These are phyloP conservation scores for Hymenotorrendiella dingleyae DNA, from an alignment of 2,329 filamentous ascomycete species.

Conservation along the genomic window DNA sequence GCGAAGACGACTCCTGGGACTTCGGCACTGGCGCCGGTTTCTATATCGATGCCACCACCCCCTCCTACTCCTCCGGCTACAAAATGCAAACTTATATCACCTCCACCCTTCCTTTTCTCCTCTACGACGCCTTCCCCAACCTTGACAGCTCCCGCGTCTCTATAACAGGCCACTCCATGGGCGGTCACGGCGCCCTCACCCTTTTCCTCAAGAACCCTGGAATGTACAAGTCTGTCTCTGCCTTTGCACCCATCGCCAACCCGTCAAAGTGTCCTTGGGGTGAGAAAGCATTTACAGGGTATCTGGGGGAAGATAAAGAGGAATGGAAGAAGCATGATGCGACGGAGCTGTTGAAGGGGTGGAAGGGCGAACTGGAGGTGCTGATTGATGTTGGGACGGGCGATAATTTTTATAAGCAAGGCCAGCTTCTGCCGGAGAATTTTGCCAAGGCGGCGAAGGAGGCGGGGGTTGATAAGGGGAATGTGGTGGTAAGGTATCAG, in stretches of 20 bases:
- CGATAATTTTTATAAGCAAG: conserved; percentile 95
- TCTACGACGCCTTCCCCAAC: conserved; percentile 67
- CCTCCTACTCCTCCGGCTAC: conserved; percentile 73
- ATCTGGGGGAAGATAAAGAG: conserved; percentile 71
- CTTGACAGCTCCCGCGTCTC: conserved; percentile 67
- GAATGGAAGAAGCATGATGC: conserved; percentile 89
- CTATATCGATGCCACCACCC: conserved; percentile 79
- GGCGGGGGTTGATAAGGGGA: conserved; percentile 63
- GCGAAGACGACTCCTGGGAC: conserved; percentile 84
- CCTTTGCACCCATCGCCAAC: conserved; percentile 87
- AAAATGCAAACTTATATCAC: conserved; percentile 93
- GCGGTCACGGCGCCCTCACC: conserved; percentile 89
- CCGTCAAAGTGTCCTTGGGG: conserved; percentile 86
- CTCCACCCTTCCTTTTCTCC: conserved; percentile 72
- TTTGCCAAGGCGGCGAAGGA: conserved; percentile 74
- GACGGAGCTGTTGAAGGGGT: conserved; percentile 77
- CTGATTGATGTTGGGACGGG: conserved; percentile 90
- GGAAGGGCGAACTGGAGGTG: conserved; percentile 65
- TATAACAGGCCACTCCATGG: conserved; percentile 95
- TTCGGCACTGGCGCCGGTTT: conserved; percentile 91
- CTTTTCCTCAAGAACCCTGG: conserved; percentile 89
- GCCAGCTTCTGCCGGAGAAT: conserved; percentile 91
- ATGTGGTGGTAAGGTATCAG: conserved; percentile 76
- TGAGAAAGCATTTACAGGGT: conserved; percentile 88
- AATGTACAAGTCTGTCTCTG: conserved; percentile 81